Conservation (phyloP, 306 rosid species). For the Prunus padus region DNA sequence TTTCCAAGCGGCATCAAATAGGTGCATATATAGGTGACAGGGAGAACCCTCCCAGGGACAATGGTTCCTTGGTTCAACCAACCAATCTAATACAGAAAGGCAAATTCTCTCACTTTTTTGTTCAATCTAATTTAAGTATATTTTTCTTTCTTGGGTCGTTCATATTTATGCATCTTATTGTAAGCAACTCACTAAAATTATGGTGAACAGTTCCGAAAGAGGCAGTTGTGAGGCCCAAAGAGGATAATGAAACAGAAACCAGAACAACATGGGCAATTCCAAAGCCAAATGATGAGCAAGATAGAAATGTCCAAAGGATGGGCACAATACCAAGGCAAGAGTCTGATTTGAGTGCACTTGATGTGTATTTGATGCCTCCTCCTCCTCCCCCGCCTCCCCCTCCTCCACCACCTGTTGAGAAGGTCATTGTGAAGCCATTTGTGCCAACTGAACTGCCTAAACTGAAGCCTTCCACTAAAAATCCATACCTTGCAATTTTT, state of each 20-base stretch:
- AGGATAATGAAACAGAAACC: constrained; percentile 42
- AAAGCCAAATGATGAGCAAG: constrained; percentile 48
- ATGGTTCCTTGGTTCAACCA: constrained; percentile 46
- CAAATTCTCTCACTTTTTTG: constrained; percentile 22
- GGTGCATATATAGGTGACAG: constrained; percentile 66
- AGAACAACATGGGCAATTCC: constrained; percentile 53
- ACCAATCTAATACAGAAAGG: constrained; percentile 63
- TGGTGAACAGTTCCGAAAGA: constrained; percentile 48
- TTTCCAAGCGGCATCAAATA: constrained; percentile 56
- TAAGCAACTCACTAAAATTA: constrained; percentile 11
- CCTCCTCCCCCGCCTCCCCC: constrained; percentile 47
- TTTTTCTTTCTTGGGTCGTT: not conserved
- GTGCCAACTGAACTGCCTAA: constrained; percentile 35
- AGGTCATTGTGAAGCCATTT: constrained; percentile 57
- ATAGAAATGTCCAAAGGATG: constrained; percentile 41
- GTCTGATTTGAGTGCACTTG: constrained; percentile 48
- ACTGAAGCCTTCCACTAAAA: constrained; percentile 44
- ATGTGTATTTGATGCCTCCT: constrained; percentile 45
- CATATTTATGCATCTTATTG: constrained; percentile 6
- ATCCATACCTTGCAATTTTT: constrained; percentile 36
- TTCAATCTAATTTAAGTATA: constrained; percentile 16
- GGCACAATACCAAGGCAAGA: constrained; percentile 50
- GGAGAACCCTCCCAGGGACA: constrained; percentile 45
- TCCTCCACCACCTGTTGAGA: constrained; percentile 51
- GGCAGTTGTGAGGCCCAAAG: constrained; percentile 49